Percentiles rank a stretch among this genome's conserved stretches.
phyloP scores from a whole-genome alignment of 495 filamentous ascomycete genomes.

The Chlorociboria aeruginascens region DNA sequence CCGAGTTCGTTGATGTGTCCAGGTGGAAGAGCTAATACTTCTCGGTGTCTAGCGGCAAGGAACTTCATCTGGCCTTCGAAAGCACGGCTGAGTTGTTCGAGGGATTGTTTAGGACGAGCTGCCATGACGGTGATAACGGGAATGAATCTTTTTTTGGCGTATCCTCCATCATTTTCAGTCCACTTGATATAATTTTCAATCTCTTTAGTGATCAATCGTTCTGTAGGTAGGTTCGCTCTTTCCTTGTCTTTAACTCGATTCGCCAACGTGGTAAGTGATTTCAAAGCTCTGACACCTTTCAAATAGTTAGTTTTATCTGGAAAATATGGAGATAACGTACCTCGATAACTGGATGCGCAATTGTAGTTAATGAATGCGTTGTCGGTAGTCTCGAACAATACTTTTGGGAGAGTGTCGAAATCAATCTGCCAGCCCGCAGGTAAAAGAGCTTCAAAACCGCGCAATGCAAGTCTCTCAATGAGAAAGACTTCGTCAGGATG shows the following conservation, averaged over 20 bases:
- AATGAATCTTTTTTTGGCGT: slow-evolving; percentile 7
- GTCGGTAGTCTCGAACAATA: slow-evolving; percentile 37
- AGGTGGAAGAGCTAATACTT: slow-evolving; percentile 4
- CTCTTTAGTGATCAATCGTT: slow-evolving; percentile 10
- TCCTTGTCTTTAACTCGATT: slow-evolving; percentile 10
- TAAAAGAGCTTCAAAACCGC: slow-evolving; percentile 48
- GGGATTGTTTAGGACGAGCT: slow-evolving; percentile 1
- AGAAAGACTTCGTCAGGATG: slow-evolving; percentile 40
- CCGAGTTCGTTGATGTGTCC: slow-evolving; percentile 4
- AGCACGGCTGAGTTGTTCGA: neutral
- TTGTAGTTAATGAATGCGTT: slow-evolving; percentile 35
- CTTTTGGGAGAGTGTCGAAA: slow-evolving; percentile 45
- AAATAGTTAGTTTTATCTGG: neutral
- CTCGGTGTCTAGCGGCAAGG: slow-evolving; percentile 15
- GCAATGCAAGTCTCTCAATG: slow-evolving; percentile 41
- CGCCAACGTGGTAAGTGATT: slow-evolving; percentile 10
- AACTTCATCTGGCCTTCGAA: slow-evolving; percentile 13
- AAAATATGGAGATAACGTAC: slow-evolving; percentile 6
- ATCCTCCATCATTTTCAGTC: slow-evolving; percentile 19
- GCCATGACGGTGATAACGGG: slow-evolving; percentile 12
- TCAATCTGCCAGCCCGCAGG: slow-evolving; percentile 44
- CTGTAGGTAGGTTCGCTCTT: neutral
- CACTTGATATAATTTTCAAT: slow-evolving; percentile 17
- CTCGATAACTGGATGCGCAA: neutral
- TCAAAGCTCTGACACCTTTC: slow-evolving; percentile 14